Evolutionary conservation across 768 basidiomycete species (phyloP).

Genomic region (Erythrobasidium yunnanense): DNA sequence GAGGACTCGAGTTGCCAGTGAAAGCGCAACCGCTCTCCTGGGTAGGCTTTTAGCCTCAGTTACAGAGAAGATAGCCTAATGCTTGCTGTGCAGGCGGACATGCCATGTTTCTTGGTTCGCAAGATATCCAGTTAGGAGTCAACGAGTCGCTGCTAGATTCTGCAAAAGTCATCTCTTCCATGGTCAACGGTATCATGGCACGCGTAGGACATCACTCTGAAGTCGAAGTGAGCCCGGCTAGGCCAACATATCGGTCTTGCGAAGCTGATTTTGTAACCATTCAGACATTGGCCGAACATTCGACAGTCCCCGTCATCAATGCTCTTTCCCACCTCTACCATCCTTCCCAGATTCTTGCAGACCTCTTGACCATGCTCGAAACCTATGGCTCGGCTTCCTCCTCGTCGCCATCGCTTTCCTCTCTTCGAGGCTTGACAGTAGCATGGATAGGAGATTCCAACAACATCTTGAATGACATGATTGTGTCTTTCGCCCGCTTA

Average conservation of each 20-base stretch:
- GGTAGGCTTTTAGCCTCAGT: constrained; percentile 45
- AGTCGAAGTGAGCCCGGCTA: constrained; percentile 75
- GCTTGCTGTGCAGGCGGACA: constrained; percentile 47
- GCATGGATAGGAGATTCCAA: constrained; percentile 90
- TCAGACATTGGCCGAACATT: constrained; percentile 79
- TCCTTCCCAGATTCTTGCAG: constrained; percentile 88
- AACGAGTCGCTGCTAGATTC: constrained; percentile 80
- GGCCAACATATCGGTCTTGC: too few relatives aligned
- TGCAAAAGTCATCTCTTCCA: constrained; percentile 76
- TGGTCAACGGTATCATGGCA: constrained; percentile 95
- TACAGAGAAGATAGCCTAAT: not conserved
- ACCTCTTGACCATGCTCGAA: constrained; percentile 80
- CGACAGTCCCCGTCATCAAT: constrained; percentile 87
- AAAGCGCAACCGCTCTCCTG: constrained; percentile 65
- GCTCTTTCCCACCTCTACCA: constrained; percentile 93
- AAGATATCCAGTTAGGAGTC: constrained; percentile 91
- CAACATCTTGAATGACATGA: constrained; percentile 94
- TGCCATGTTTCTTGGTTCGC: constrained; percentile 74
- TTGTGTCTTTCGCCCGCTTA: constrained; percentile 82
- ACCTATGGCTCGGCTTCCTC: constrained; percentile 27
- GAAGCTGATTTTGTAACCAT: not conserved
- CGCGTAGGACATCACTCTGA: constrained; percentile 86
- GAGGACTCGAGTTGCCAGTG: constrained; percentile 75
- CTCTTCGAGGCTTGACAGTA: constrained; percentile 69
- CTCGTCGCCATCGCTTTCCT: constrained; percentile 33